Conservation (phyloP, 257 asterid species). For the Lavandula angustifolia region DNA sequence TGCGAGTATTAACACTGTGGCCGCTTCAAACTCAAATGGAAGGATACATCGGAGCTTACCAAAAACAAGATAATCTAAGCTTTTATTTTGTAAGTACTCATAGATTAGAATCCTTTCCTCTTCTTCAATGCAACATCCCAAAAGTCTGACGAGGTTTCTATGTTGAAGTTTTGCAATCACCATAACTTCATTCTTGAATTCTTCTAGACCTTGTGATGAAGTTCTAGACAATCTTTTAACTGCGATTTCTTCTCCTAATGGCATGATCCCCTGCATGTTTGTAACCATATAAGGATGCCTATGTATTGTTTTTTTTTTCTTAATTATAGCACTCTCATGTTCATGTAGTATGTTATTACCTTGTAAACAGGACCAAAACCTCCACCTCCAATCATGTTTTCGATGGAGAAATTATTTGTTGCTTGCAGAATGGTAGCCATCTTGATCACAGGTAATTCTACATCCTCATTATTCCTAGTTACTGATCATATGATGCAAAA, state of each 20-base stretch:
- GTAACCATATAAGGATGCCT: too few relatives aligned
- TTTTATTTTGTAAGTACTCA: too few relatives aligned
- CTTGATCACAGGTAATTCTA: slow-evolving; percentile 37
- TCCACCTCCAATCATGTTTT: slow-evolving; percentile 36
- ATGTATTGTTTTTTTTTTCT: not conserved
- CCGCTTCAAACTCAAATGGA: not conserved
- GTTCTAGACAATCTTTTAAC: slow-evolving; percentile 43
- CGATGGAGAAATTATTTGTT: slow-evolving; percentile 40
- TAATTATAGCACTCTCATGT: not conserved
- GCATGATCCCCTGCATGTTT: slow-evolving; percentile 38
- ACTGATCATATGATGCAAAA: not conserved
- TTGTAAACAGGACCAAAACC: slow-evolving; percentile 50
- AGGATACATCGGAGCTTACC: not conserved
- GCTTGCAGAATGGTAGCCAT: too few relatives aligned
- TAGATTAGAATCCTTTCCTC: too few relatives aligned
- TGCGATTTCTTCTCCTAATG: too few relatives aligned
- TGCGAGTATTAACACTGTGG: too few relatives aligned
- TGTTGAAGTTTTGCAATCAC: too few relatives aligned
- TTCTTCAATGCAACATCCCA: too few relatives aligned
- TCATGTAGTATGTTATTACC: too few relatives aligned
- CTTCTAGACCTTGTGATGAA: slow-evolving; percentile 49
- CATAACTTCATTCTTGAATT: too few relatives aligned
- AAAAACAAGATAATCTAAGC: too few relatives aligned
- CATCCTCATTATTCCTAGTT: slow-evolving; percentile 24
- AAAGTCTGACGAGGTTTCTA: too few relatives aligned